Conservation (phyloP, 1,139 yeast species). For the Saccharomyces hybrid region DNA sequence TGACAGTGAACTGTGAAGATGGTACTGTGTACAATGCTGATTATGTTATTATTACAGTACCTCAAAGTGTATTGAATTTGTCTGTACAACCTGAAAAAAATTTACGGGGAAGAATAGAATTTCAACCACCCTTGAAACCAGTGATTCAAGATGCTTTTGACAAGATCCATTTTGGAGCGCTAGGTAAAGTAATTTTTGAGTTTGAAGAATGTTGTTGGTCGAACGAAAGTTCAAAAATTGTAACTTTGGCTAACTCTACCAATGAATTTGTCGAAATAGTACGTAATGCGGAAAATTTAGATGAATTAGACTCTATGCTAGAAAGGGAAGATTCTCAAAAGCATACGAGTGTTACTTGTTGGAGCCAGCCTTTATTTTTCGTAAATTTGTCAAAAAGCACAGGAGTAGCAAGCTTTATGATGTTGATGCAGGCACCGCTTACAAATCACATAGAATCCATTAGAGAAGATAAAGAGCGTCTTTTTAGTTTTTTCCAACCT, state of each 20-base stretch:
- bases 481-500: constrained; percentile 42
- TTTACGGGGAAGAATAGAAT: constrained; percentile 41
- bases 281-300: constrained; percentile 12
- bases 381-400: constrained; percentile 39
- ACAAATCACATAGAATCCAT: constrained; percentile 44
- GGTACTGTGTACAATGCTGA: constrained; percentile 32
- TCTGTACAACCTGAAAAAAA: constrained; percentile 24
- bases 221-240: constrained; percentile 23
- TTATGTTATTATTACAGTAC: constrained; percentile 63
- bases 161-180: constrained; percentile 55
- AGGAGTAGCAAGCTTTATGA: constrained; percentile 44
- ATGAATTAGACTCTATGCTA: constrained; percentile 8
- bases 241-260: constrained; percentile 19
- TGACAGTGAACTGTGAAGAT: constrained; percentile 27
- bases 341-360: constrained; percentile 23
- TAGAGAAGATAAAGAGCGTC: constrained; percentile 31
- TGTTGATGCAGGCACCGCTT: constrained; percentile 62
- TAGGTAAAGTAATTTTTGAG: constrained; percentile 74
- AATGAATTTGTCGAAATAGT: constrained; percentile 13
- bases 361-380: constrained; percentile 48
- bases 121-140: constrained; percentile 53
- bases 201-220: constrained; percentile 68
- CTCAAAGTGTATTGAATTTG: constrained; percentile 55
- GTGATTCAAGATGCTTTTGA: constrained; percentile 40
- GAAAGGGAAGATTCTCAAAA: constrained; percentile 1